Evolutionary conservation across 1,139 yeast species (phyloP), one percentile per base, ranked within the genome.

Genomic region (Arxiozyma heterogenica): DNA sequence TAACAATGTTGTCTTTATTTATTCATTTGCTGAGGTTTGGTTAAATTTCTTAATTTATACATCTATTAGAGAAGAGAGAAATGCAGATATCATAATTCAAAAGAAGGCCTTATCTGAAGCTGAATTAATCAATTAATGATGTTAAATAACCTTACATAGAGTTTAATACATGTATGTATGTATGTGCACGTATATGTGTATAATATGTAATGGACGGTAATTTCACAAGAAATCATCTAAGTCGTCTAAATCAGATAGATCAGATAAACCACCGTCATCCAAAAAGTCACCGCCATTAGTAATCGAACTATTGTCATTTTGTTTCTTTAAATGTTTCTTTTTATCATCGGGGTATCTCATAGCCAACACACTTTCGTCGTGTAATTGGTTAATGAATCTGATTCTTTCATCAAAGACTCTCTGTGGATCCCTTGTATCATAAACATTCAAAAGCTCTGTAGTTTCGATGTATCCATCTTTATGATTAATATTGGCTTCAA

Each of bases 401-500:
- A 93, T 91, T 75, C 98, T 86, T 70, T 89, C 95, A 71, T 93
- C 94, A 73, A 89, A 90, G 57, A 90, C 87, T 20, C 75, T 75
- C 71, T 90, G 96, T 38, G 99, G 98, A 64, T 83, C 84, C 51
- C 77, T 80, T 2, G 98, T 89, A 17, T 95, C 85, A 71, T 94
- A 94, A 48, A 91, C 81, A 69, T 94, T 96, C 64, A 83, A 74
- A 54, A 89, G 76, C 69, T 91, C 98, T 62, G 83, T 85, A 43
- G 95, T 86, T 73, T 90, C 93, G 88, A 94, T 90, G 68, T 75
- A 91, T 1, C 98, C 98, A 61, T 82, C 78, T 69, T 88, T 90
- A 71, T 91, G 97, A 68, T 93, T 88, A 61, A 94, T 86, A 53
- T 83, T 82, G 4, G 98, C 98, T 66, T 93, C 98, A 69, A 94